These are phyloP conservation scores for Marchantia paleacea DNA, from an alignment of 225 moss, liverwort and hornwort genomes.

Conservation along the genomic window DNA sequence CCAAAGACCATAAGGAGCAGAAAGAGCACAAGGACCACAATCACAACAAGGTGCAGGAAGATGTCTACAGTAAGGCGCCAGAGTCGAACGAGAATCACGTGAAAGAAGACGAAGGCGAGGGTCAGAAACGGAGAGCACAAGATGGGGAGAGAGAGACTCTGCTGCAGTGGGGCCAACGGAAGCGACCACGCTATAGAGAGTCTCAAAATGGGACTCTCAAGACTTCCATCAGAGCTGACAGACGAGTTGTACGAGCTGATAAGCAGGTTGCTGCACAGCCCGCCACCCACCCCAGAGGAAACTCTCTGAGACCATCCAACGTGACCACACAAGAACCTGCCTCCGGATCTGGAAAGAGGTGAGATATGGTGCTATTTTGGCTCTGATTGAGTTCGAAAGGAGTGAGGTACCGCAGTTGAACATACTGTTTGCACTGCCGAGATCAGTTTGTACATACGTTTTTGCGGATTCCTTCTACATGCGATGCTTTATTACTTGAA, in stretches of 20 bases:
- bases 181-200: slow-evolving; percentile 77
- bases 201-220: slow-evolving; percentile 57
- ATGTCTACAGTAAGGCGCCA: slow-evolving; percentile 48
- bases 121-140: slow-evolving; percentile 51
- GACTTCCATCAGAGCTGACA: slow-evolving; percentile 67
- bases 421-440: too few species aligned
- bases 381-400: too few species aligned
- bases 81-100: slow-evolving; percentile 54
- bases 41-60: slow-evolving; percentile 57
- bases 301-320: slow-evolving; percentile 44
- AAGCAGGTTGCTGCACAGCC: slow-evolving; percentile 53
- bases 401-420: too few species aligned
- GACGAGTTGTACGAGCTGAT: slow-evolving; percentile 88
- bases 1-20: slow-evolving; percentile 26
- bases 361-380: slow-evolving; percentile 1
- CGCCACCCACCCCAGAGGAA: slow-evolving; percentile 54
- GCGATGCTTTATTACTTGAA: too few species aligned
- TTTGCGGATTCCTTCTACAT: too few species aligned
- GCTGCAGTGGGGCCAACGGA: slow-evolving; percentile 94
- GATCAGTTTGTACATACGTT: too few species aligned
- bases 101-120: slow-evolving; percentile 70
- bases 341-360: slow-evolving; percentile 61
- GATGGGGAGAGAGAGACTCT: slow-evolving; percentile 67
- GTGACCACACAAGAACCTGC: slow-evolving; percentile 49
- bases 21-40: slow-evolving; percentile 25